These are phyloP conservation scores for Corymbia citriodora DNA, from an alignment of 441 rosid species.

Conservation along the genomic window DNA sequence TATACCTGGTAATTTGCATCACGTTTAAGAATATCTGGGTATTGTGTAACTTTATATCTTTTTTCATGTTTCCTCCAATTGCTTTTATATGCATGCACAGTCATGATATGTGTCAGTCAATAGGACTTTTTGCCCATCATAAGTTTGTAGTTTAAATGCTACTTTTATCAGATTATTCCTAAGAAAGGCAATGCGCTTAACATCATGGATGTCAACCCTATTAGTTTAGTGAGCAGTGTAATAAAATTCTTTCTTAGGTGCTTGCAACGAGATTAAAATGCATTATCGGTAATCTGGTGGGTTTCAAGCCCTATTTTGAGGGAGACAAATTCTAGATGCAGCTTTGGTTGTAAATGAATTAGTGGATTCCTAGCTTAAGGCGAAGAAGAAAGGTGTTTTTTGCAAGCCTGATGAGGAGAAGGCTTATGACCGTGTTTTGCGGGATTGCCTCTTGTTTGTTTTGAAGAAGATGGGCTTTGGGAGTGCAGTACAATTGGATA, in stretches of 20 bases:
- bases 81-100: not conserved
- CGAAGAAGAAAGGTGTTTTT: not conserved
- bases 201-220: not conserved
- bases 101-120: not conserved
- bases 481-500: not conserved
- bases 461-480: not conserved
- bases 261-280: not conserved
- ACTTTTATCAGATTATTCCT: not conserved
- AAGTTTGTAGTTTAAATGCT: not conserved
- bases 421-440: not conserved
- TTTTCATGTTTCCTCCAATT: not conserved
- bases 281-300: not conserved
- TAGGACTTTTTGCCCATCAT: not conserved
- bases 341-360: not conserved
- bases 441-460: not conserved
- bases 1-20: not conserved
- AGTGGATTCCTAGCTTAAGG: not conserved
- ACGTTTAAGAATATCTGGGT: not conserved
- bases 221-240: not conserved
- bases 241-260: not conserved
- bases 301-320: not conserved
- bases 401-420: not conserved
- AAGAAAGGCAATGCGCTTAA: not conserved
- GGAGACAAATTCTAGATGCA: not conserved
- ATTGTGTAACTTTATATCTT: not conserved